phyloP scores from a whole-genome alignment of 495 filamentous ascomycete species.

The Xylaria palmicola region DNA sequence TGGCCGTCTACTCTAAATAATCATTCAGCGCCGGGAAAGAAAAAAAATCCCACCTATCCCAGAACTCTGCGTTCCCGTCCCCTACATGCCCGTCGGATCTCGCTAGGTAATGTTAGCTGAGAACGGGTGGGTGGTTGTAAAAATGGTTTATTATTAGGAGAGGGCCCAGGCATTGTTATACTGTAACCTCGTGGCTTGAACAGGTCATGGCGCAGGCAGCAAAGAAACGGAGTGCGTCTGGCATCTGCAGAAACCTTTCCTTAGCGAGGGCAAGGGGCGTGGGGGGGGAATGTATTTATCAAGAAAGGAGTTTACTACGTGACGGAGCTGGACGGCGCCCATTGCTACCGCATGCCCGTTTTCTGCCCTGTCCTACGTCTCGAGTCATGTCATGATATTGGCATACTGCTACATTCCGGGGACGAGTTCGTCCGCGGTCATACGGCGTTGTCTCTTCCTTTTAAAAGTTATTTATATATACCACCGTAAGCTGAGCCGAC shows the following conservation, averaged over 20 bases:
- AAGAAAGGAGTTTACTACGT: not conserved
- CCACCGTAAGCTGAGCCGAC: constrained; percentile 1
- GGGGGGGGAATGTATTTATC: not conserved
- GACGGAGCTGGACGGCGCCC: not conserved
- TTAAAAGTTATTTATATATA: constrained; percentile 6
- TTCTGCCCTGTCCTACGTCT: not conserved
- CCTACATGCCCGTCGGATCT: not conserved
- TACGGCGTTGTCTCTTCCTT: not conserved
- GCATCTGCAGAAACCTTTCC: too few relatives aligned
- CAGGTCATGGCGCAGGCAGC: not conserved
- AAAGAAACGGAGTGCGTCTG: not conserved
- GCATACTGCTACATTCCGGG: constrained; percentile 1
- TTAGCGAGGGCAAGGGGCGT: constrained; percentile 10
- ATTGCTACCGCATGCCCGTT: too few relatives aligned
- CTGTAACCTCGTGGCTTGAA: constrained; percentile 8
- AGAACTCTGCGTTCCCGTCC: not conserved
- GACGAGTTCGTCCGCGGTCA: not conserved
- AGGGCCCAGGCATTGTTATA: not conserved
- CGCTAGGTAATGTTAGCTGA: not conserved
- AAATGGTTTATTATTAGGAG: not conserved
- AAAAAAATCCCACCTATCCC: not conserved
- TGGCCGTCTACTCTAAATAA: too few relatives aligned
- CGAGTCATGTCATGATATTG: not conserved
- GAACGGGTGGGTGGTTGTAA: not conserved
- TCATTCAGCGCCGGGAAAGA: not conserved